Percentiles rank a stretch among this genome's conserved stretches.
Conservation (phyloP, 257 asterid genomes). For the Rehmannia glutinosa region DNA sequence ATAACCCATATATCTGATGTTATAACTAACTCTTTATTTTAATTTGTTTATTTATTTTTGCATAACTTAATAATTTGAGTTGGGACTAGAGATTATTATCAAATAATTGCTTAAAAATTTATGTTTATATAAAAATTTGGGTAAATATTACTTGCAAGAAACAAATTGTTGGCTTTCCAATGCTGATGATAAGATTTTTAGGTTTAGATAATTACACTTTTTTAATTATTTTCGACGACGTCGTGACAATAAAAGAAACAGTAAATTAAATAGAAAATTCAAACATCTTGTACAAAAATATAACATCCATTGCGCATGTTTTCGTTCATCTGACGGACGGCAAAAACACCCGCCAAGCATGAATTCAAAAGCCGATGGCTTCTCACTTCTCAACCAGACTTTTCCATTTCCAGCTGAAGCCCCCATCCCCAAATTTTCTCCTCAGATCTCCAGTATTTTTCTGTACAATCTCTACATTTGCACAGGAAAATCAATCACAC, state of each 20-base stretch:
- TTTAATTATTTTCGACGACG: too few relatives aligned
- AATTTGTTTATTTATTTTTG: too few relatives aligned
- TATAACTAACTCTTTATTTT: too few relatives aligned
- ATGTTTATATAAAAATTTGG: neutral
- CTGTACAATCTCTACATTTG: conserved; percentile 27
- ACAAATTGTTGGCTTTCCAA: conserved; percentile 18
- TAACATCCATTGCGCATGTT: neutral
- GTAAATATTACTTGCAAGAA: conserved; percentile 25
- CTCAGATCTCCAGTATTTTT: neutral
- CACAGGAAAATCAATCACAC: conserved; percentile 16
- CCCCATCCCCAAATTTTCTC: conserved; percentile 11
- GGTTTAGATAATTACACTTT: too few relatives aligned
- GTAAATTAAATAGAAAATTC: too few relatives aligned
- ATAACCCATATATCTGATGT: too few relatives aligned
- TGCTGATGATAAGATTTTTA: too few relatives aligned
- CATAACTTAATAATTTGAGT: too few relatives aligned
- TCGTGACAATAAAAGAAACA: too few relatives aligned
- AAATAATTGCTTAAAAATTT: neutral
- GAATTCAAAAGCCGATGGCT: conserved; percentile 49
- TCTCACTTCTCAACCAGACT: conserved; percentile 27
- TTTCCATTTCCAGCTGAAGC: conserved; percentile 23
- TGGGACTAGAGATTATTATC: neutral
- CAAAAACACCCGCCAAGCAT: conserved; percentile 40
- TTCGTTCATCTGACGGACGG: neutral
- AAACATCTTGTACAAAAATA: neutral